Percentiles rank a stretch among this genome's conserved stretches.
Evolutionary conservation across 225 moss, liverwort and hornwort species (phyloP).

Genomic region (Sphagnum contortum): DNA sequence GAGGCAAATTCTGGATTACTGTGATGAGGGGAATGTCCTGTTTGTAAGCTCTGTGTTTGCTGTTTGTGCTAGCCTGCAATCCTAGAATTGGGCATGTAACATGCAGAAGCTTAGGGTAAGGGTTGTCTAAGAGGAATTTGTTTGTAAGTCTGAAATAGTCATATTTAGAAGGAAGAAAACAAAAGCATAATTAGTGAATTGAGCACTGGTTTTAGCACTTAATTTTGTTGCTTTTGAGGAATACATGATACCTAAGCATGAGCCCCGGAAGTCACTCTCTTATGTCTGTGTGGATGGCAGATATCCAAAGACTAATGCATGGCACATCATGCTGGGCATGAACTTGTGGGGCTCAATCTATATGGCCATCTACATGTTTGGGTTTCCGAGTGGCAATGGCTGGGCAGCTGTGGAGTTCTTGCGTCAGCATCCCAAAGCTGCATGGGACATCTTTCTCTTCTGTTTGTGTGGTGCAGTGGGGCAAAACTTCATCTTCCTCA

Average conservation of each 20-base stretch:
- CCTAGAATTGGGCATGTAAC: background rate
- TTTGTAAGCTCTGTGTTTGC: background rate
- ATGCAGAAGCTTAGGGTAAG: background rate
- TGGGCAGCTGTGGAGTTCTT: constrained; percentile 73
- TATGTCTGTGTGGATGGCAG: constrained; percentile 24
- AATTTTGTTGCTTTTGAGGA: background rate
- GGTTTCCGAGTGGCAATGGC: constrained; percentile 65
- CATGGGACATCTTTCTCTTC: constrained; percentile 83
- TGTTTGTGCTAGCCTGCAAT: background rate
- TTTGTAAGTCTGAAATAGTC: too few species aligned
- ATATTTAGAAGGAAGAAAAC: background rate
- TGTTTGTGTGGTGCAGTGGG: constrained; percentile 90
- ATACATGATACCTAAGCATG: background rate
- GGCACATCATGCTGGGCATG: constrained; percentile 99
- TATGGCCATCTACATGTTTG: constrained; percentile 74
- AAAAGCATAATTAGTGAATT: too few species aligned
- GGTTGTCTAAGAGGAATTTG: too few species aligned
- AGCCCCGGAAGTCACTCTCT: background rate
- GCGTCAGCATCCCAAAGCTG: constrained; percentile 61
- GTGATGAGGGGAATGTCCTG: background rate
- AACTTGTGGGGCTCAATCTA: constrained; percentile 96
- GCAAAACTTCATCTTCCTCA: constrained; percentile 98
- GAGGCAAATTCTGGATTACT: background rate
- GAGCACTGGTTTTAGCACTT: background rate
- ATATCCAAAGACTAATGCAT: constrained; percentile 82